Percentiles rank a stretch among this genome's conserved stretches.
Conservation (phyloP, 139 green algal species). For the Edaphochlamys debaryana region DNA sequence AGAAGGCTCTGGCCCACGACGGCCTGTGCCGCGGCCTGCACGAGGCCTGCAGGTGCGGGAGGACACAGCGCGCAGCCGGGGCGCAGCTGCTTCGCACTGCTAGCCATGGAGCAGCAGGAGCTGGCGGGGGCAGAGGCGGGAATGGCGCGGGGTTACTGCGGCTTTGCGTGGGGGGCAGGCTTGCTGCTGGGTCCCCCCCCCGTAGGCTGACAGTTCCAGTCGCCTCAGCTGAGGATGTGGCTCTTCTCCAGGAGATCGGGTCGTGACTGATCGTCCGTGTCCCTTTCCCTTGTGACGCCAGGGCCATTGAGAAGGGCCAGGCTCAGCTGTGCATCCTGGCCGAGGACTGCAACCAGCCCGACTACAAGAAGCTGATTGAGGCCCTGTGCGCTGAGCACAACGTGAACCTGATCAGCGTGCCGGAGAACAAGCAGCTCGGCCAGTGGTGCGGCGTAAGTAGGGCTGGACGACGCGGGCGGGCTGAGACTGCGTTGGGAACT, state of each 20-base stretch:
- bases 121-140: not conserved
- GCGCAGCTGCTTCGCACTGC: too few relatives aligned
- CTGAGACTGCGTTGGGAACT: too few relatives aligned
- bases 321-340: constrained; percentile 96
- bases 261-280: too few relatives aligned
- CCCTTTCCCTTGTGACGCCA: not conserved
- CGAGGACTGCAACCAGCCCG: constrained; percentile 98
- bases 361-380: constrained; percentile 99
- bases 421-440: constrained; percentile 94
- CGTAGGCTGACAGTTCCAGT: too few relatives aligned
- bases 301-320: constrained; percentile 73
- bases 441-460: constrained; percentile 83
- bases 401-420: constrained; percentile 95
- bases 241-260: too few relatives aligned
- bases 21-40: constrained; percentile 95
- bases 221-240: too few relatives aligned
- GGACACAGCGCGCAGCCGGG: too few relatives aligned
- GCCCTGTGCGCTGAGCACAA: constrained; percentile 97
- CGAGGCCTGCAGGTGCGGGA: constrained; percentile 74
- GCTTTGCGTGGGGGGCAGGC: too few relatives aligned
- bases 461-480: not conserved
- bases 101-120: not conserved
- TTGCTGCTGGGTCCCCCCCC: too few relatives aligned
- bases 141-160: not conserved
- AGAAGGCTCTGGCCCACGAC: constrained; percentile 98